phyloP scores from a whole-genome alignment of 306 rosid genomes.

The Corylus avellana region DNA sequence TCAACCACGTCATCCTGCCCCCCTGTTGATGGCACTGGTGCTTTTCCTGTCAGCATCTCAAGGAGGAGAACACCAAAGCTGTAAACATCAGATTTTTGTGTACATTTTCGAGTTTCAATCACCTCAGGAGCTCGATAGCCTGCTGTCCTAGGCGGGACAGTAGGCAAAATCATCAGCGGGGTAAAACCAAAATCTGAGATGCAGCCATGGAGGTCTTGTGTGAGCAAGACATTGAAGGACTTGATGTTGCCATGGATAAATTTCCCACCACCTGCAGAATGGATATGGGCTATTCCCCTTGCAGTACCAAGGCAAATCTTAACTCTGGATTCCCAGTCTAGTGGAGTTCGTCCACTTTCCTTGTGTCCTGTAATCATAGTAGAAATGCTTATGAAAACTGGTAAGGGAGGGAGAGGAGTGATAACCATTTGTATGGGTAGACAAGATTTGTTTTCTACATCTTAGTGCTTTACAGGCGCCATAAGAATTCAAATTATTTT shows the following conservation, averaged over 20 bases:
- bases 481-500: not conserved
- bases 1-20: constrained; percentile 70
- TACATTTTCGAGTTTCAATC: constrained; percentile 54
- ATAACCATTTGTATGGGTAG: not conserved
- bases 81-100: constrained; percentile 75
- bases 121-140: constrained; percentile 84
- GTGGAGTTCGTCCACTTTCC: constrained; percentile 56
- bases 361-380: constrained; percentile 59
- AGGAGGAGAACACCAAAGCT: constrained; percentile 88
- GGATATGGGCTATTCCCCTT: constrained; percentile 78
- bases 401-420: not conserved
- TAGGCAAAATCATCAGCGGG: constrained; percentile 49
- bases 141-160: constrained; percentile 49
- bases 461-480: not conserved
- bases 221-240: constrained; percentile 81
- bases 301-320: constrained; percentile 80
- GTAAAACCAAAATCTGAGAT: constrained; percentile 81
- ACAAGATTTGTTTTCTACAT: not conserved
- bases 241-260: constrained; percentile 83
- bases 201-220: constrained; percentile 58
- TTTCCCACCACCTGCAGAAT: constrained; percentile 70
- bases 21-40: constrained; percentile 71
- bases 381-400: not conserved
- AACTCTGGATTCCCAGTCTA: constrained; percentile 82
- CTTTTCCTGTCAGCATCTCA: constrained; percentile 85